Evolutionary conservation across 768 basidiomycete genomes (phyloP), one percentile per base, ranked within the genome.

Genomic region (Russula virescens): DNA sequence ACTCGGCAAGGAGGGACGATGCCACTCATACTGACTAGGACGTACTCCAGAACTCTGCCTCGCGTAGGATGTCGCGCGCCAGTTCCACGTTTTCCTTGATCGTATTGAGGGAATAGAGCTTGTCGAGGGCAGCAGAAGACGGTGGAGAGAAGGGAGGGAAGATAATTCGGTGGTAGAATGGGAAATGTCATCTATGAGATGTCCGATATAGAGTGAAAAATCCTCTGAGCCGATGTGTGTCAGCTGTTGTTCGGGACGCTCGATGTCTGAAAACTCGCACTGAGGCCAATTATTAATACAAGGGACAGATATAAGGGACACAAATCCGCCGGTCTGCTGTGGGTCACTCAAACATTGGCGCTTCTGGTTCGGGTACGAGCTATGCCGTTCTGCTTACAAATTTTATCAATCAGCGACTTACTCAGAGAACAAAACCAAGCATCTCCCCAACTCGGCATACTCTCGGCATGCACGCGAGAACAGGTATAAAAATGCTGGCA

Each of bases 31-130:
- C 97, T 38, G 89, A 81, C 72, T 98, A 96, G 50, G 98, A 81
- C 2, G 92, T 91, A 61, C 88, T 91, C 97, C 97, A 99, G 66
- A 88, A 91, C 78, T 98, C 95, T 14, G 97, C 95, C 71, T 98
- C 96, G 28, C 88, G 84, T 38, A 98, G 75, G 19, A 98, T 94
- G 65, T 93, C 93, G 38, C 94, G 80, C 1, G 93, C 83, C 0
- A 86, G 85, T 71, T 94, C 93, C 92, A 99, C 94, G 23, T 88
- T 80, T 25, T 77, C 77, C 71, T 94, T 97, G 34, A 94, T 81
- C 11, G 82, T 84, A 73, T 98, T 94, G 45, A 98, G 80, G 48
- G 86, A 79, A 57, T 85, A 83, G n/a, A 99, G 76, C 38, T 83
- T 82, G 58, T 92, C 86, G 62, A 98, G 78, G 4, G 88, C 86